Base-by-base conservation (phyloP, 2,329 filamentous ascomycete species). In the Pestalotiopsis sp. region DNA sequence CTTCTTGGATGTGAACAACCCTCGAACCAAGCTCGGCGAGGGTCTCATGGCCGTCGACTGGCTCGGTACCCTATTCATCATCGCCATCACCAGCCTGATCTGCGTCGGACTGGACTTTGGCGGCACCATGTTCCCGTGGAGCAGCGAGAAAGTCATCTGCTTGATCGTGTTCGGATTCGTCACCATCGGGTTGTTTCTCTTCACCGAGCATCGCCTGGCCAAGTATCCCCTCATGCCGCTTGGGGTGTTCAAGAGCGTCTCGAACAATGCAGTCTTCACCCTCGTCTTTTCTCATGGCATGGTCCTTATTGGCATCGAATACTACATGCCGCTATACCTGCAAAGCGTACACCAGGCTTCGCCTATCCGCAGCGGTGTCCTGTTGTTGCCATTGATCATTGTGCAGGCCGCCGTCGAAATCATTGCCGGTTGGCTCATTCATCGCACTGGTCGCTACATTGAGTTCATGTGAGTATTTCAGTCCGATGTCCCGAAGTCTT, bases 31-130 rank as follows among this genome's bases (percentile, higher is more conserved):
- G 58, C 39, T 73, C 7, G 14, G 67, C 63, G 69, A 73, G 2
- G 88, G 88, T 1, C 74, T 90, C 17, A 86, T 85, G 71, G 86
- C 87, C 0, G 76, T 83, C 4, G 83, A 84, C 70, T 74, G 81
- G 36, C 70, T 78, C 0, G 82, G 82, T 1, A 76, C 77, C 0
- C 71, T 79, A 25, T 75, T 80, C 45, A 73, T 84, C 9, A 76
- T 84, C 74, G 71, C 73, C 71, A 69, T 75, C 70, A 72, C 79
- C 75, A 57, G 83, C 73, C 69, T 77, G 74, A 72, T 80, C 27
- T 74, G 83, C 56, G 77, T 83, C 4, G 81, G 81, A 1, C 72
- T 83, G 2, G 80, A 83, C 69, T 83, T 79, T 75, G 82, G 80
- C 27, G 82, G 82, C 1, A 76, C 75, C 17, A 79, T 76, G 2